Conservation (phyloP, 768 basidiomycete genomes). For the Tremella fuciformis region DNA sequence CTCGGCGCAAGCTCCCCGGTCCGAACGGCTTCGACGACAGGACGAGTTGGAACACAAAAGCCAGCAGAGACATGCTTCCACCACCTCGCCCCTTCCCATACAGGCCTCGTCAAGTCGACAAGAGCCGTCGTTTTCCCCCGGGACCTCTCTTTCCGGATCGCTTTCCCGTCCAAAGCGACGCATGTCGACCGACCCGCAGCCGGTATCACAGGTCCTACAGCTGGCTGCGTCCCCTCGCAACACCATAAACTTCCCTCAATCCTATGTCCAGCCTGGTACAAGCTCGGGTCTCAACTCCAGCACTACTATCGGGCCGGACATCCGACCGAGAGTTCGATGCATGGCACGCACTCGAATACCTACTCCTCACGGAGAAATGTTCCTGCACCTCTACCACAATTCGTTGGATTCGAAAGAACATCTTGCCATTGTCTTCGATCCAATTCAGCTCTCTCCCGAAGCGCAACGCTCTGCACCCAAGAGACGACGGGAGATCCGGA, state of each 20-base stretch:
- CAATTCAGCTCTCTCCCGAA: constrained; percentile 66
- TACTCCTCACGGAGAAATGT: constrained; percentile 87
- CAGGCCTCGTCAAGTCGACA: constrained; percentile 1
- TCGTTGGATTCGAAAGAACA: constrained; percentile 90
- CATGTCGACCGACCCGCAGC: constrained; percentile 47
- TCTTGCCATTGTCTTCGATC: constrained; percentile 88
- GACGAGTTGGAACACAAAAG: constrained; percentile 18
- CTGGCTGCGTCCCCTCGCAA: constrained; percentile 23
- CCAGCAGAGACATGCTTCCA: constrained; percentile 1
- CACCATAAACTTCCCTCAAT: constrained; percentile 21
- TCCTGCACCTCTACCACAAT: constrained; percentile 93
- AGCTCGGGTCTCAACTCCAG: not conserved
- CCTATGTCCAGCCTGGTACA: constrained; percentile 4
- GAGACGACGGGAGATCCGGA: constrained; percentile 67
- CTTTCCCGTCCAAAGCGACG: constrained; percentile 22
- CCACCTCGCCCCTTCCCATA: constrained; percentile 1
- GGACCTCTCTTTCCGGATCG: not conserved
- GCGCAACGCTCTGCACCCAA: constrained; percentile 27
- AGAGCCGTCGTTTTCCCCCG: constrained; percentile 1
- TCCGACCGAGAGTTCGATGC: constrained; percentile 72
- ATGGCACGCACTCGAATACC: constrained; percentile 97
- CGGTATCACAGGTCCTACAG: constrained; percentile 38
- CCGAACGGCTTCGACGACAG: constrained; percentile 35
- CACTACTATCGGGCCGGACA: constrained; percentile 15
- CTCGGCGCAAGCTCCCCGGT: constrained; percentile 43